Base-by-base conservation (phyloP, 2,329 filamentous ascomycete genomes). In the Xylariaceae sp. region DNA sequence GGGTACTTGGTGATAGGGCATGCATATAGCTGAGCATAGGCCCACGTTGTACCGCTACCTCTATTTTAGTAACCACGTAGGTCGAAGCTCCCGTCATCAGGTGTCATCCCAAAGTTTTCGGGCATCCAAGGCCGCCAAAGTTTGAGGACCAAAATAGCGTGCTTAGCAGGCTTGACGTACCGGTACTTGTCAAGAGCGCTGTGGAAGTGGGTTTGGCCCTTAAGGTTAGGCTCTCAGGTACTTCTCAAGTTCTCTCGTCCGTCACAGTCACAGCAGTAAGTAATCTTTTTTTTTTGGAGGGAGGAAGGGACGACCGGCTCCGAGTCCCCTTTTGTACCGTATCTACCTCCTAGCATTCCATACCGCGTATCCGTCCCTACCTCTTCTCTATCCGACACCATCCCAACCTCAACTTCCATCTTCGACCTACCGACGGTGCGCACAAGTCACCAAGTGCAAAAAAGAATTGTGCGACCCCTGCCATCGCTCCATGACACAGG, bases 311-410 rank as follows among this genome's bases (percentile, higher is more conserved):
- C n/a, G 41, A 45, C 41, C 41, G 41, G 41, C 41, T 45, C 23
- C 30, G 47, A 44, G 52, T 60, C 58, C 53, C 61, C 57, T 64
- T 63, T 63, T 18, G 49, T 53, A 45, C 55, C 56, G 23, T 30
- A 30, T 30, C 23, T 30, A 30, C 23, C 13, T 8, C 48, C 55
- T 56, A 61, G 54, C 60, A 62, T 64, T 63, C 62, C 61, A 60
- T 58, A 64, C 60, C 64, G 60, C 64, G 61, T 64, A 60, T 8
- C 15, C 47, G 30, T 45, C 13, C 13, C 13, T 45, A n/a, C 41
- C 41, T 45, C 30, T 51, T 30, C 11, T 35, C 9, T 61, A 59
- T 51, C 59, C 34, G 49, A 56, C n/a, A 6, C 59, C 59, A 57
- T 47, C 57, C 56, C 61, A 59, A 47, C 62, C 34, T 55, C 51